Evolutionary conservation across 2,329 filamentous ascomycete species (phyloP).

Genomic region (Fusarium hostae): DNA sequence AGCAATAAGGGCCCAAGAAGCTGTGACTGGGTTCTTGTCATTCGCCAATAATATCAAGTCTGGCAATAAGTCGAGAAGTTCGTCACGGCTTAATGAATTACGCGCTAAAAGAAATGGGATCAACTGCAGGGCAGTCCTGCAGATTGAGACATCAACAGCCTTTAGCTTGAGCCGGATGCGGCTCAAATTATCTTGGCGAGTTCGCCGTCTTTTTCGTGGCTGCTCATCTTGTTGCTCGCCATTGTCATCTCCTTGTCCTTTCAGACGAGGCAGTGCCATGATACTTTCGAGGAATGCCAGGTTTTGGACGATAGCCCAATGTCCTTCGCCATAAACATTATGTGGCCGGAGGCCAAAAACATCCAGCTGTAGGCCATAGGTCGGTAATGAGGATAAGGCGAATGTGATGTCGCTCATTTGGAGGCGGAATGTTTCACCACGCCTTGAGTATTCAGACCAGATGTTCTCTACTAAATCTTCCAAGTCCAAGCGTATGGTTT

Average conservation of each 20-base stretch:
- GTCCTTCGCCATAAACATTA: constrained; percentile 65
- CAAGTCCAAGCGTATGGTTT: constrained; percentile 59
- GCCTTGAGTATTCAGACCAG: constrained; percentile 80
- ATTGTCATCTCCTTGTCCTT: constrained; percentile 40
- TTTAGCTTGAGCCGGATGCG: constrained; percentile 62
- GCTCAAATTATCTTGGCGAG: constrained; percentile 52
- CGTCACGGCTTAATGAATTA: constrained; percentile 59
- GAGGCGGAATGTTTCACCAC: constrained; percentile 76
- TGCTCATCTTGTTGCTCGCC: constrained; percentile 53
- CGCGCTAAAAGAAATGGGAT: constrained; percentile 66
- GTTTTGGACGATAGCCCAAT: constrained; percentile 69
- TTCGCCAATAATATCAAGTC: constrained; percentile 68
- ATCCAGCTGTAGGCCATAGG: constrained; percentile 59
- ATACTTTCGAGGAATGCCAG: constrained; percentile 68
- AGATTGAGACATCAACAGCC: constrained; percentile 56
- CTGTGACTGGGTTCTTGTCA: constrained; percentile 74
- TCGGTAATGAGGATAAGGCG: constrained; percentile 55
- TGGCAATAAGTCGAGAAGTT: constrained; percentile 65
- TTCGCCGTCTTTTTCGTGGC: constrained; percentile 63
- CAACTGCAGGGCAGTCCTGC: constrained; percentile 66
- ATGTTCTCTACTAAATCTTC: constrained; percentile 76
- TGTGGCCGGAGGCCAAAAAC: constrained; percentile 65
- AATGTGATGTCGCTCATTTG: constrained; percentile 82
- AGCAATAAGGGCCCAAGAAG: constrained; percentile 88
- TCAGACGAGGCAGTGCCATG: constrained; percentile 47